These are phyloP conservation scores for Mycena galopus DNA, from an alignment of 768 basidiomycete genomes.

Conservation along the genomic window DNA sequence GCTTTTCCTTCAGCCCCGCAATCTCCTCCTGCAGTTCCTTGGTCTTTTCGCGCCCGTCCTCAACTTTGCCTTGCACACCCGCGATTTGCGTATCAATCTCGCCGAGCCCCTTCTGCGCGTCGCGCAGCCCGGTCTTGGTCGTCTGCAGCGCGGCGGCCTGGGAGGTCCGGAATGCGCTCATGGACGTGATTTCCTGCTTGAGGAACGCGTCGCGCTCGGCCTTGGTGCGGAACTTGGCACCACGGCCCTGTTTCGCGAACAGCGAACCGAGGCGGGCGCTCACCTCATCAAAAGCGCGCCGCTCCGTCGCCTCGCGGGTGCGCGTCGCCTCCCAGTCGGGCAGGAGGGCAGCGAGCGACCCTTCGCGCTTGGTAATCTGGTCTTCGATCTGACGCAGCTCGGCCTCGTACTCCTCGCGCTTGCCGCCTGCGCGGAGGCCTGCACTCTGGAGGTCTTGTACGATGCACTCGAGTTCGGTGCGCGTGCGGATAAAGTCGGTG, in stretches of 20 bases:
- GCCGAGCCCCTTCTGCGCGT: conserved; percentile 59
- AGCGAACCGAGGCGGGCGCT: conserved; percentile 79
- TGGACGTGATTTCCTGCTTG: conserved; percentile 79
- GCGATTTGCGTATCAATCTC: conserved; percentile 73
- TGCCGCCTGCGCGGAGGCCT: conserved; percentile 72
- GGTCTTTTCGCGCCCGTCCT: conserved; percentile 72
- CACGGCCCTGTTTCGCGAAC: conserved; percentile 92
- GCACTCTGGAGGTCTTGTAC: conserved; percentile 83
- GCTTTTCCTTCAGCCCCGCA: conserved; percentile 71
- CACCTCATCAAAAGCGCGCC: conserved; percentile 79
- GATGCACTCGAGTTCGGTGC: conserved; percentile 89
- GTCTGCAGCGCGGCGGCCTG: conserved; percentile 70
- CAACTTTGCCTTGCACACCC: conserved; percentile 68
- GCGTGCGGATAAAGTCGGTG: conserved; percentile 85
- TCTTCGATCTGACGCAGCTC: conserved; percentile 74
- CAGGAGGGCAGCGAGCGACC: conserved; percentile 68
- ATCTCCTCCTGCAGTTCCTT: conserved; percentile 74
- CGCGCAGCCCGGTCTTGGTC: conserved; percentile 63
- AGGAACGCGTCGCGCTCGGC: conserved; percentile 88
- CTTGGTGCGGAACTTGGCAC: conserved; percentile 86
- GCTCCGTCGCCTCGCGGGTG: conserved; percentile 64
- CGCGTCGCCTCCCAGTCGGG: conserved; percentile 80
- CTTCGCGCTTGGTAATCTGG: conserved; percentile 75
- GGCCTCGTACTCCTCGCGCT: conserved; percentile 69
- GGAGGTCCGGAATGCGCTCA: conserved; percentile 69